Percentiles rank a stretch among this genome's conserved stretches.
phyloP scores from a whole-genome alignment of 164 flowering plant species.

The Brasenia schreberi region DNA sequence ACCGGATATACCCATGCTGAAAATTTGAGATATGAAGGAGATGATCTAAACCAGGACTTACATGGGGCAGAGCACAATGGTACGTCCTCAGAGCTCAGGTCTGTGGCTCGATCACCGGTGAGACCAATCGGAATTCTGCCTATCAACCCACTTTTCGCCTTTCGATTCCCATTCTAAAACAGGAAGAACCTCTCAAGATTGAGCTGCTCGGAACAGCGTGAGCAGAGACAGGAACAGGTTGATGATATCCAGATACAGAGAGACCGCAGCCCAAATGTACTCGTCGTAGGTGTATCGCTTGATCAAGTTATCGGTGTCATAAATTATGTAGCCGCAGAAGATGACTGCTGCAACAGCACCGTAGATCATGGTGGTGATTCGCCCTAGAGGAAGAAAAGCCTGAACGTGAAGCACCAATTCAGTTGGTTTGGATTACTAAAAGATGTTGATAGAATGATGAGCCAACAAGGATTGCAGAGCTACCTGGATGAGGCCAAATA shows the following conservation, averaged over 20 bases:
- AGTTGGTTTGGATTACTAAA: background rate
- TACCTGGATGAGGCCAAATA: constrained; percentile 9
- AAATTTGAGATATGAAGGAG: too few relatives aligned
- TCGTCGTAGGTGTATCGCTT: constrained; percentile 77
- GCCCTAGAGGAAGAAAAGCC: constrained; percentile 72
- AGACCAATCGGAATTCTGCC: too few relatives aligned
- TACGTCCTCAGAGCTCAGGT: too few relatives aligned
- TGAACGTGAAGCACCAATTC: constrained; percentile 8
- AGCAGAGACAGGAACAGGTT: constrained; percentile 68
- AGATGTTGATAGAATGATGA: background rate
- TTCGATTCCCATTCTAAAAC: too few relatives aligned
- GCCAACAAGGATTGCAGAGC: background rate
- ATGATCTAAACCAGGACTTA: too few relatives aligned
- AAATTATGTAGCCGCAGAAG: constrained; percentile 77
- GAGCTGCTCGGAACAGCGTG: constrained; percentile 37
- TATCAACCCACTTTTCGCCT: too few relatives aligned
- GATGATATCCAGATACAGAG: constrained; percentile 63
- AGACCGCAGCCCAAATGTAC: constrained; percentile 80
- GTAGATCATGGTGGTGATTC: constrained; percentile 48
- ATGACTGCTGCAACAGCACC: constrained; percentile 63
- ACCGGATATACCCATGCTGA: too few relatives aligned
- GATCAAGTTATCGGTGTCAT: constrained; percentile 86
- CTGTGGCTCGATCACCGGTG: too few relatives aligned
- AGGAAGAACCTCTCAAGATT: background rate
- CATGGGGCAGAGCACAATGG: too few relatives aligned